phyloP scores from a whole-genome alignment of 305 asterid species.

The Solanum chacoense region DNA sequence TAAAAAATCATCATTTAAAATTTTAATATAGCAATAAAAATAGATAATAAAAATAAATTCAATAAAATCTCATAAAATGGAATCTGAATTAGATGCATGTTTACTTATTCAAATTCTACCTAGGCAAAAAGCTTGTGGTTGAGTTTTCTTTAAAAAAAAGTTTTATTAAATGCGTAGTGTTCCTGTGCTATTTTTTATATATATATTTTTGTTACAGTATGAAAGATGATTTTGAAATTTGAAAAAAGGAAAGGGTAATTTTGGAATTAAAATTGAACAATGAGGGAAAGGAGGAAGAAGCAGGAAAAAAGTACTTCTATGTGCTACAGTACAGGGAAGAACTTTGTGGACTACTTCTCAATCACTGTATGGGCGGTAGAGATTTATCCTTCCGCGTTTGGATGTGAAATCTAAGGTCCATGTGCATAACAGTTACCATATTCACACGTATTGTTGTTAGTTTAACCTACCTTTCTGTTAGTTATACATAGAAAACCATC shows the following conservation, averaged over 20 bases:
- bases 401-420: neutral
- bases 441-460: neutral
- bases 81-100: neutral
- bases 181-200: neutral
- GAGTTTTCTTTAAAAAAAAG: neutral
- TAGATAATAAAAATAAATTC: neutral
- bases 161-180: neutral
- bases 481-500: neutral
- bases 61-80: neutral
- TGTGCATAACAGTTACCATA: neutral
- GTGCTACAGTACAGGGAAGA: neutral
- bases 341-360: neutral
- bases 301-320: neutral
- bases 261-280: neutral
- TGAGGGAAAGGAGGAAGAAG: neutral
- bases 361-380: neutral
- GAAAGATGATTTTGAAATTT: neutral
- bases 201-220: neutral
- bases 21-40: neutral
- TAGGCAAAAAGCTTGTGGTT: neutral
- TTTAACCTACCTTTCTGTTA: neutral
- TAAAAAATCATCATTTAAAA: neutral
- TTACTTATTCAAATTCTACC: neutral
- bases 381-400: neutral
- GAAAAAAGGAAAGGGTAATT: neutral